Conservation (phyloP, 257 asterid genomes). For the Solanum dulcamara region DNA sequence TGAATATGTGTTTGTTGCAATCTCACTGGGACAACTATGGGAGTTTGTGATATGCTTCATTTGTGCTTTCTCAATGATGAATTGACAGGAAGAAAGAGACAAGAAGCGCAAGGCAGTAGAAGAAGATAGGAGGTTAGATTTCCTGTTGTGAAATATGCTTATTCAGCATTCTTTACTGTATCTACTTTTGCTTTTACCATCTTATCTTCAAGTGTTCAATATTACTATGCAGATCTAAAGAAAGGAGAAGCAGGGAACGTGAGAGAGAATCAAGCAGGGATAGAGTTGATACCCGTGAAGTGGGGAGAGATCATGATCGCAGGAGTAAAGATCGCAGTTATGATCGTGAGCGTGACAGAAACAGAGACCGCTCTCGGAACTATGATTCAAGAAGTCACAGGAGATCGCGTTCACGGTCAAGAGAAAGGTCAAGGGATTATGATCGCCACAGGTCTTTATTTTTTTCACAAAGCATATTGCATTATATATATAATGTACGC, state of each 20-base stretch:
- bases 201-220: not conserved
- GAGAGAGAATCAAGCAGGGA: slow-evolving; percentile 67
- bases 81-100: slow-evolving; percentile 72
- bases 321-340: slow-evolving; percentile 48
- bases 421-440: slow-evolving; percentile 76
- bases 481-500: not conserved
- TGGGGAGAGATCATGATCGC: slow-evolving; percentile 53
- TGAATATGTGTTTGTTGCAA: not conserved
- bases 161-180: not conserved
- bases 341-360: slow-evolving; percentile 61
- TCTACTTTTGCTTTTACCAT: not conserved
- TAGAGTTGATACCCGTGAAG: slow-evolving; percentile 50
- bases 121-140: slow-evolving; percentile 61
- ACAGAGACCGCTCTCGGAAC: slow-evolving; percentile 56
- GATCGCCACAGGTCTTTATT: slow-evolving; percentile 70
- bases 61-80: slow-evolving; percentile 11
- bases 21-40: not conserved
- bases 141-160: not conserved
- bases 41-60: slow-evolving; percentile 3
- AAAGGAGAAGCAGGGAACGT: slow-evolving; percentile 51
- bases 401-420: slow-evolving; percentile 82
- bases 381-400: slow-evolving; percentile 71
- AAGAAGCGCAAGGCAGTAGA: slow-evolving; percentile 64
- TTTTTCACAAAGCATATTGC: not conserved
- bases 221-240: slow-evolving; percentile 46